phyloP scores from a whole-genome alignment of 2,329 filamentous ascomycete genomes.

The Colletotrichum sp. region DNA sequence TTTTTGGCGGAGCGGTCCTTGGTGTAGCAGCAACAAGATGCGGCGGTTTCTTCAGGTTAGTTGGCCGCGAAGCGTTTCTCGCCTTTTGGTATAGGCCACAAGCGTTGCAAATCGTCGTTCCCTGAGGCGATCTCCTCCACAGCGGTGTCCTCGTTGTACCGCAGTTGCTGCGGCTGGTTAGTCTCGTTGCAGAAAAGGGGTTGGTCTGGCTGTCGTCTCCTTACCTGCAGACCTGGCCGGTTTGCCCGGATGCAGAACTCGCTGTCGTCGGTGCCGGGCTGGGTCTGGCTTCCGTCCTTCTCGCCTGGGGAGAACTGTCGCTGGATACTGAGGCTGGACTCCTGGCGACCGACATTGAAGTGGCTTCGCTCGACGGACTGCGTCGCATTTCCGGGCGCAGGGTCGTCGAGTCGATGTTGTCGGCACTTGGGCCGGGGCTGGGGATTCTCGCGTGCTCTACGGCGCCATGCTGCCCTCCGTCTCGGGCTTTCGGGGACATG shows the following conservation, averaged over 20 bases:
- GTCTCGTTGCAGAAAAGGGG: constrained; percentile 3
- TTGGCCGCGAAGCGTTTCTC: constrained; percentile 87
- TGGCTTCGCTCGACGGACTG: constrained; percentile 21
- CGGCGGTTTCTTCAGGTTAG: constrained; percentile 82
- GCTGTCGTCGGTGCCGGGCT: constrained; percentile 14
- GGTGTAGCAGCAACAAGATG: constrained; percentile 51
- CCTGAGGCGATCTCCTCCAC: constrained; percentile 92
- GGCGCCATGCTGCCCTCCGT: neutral
- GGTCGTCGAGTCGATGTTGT: neutral
- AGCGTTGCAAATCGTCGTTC: constrained; percentile 96
- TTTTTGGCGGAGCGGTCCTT: constrained; percentile 47
- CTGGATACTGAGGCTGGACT: constrained; percentile 18
- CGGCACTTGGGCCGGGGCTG: neutral
- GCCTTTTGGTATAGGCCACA: constrained; percentile 96
- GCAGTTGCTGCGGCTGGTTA: constrained; percentile 74
- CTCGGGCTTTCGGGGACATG: constrained; percentile 18
- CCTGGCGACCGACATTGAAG: constrained; percentile 15
- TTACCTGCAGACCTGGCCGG: constrained; percentile 76
- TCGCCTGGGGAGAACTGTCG: constrained; percentile 8
- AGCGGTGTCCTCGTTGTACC: constrained; percentile 91
- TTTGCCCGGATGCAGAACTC: constrained; percentile 37
- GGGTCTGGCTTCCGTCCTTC: constrained; percentile 2
- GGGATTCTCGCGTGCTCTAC: constrained; percentile 7
- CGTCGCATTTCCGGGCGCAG: constrained; percentile 5
- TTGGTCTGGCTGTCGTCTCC: neutral